These are phyloP conservation scores for Piloderma croceum DNA, from an alignment of 768 basidiomycete species.

Conservation along the genomic window DNA sequence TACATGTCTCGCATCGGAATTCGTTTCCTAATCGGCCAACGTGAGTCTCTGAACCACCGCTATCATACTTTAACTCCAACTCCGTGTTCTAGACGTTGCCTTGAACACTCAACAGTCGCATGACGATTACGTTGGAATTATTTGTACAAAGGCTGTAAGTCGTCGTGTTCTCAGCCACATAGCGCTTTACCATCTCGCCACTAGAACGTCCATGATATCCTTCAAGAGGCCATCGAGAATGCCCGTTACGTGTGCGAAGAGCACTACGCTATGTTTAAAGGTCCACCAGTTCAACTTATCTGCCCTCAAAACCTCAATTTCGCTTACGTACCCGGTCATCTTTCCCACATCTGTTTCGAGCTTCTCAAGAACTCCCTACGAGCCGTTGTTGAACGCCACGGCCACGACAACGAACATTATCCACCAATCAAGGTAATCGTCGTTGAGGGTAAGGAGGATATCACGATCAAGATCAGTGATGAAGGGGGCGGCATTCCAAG, in stretches of 20 bases:
- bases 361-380: constrained; percentile 96
- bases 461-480: constrained; percentile 97
- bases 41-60: constrained; percentile 40
- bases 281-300: constrained; percentile 93
- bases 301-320: constrained; percentile 84
- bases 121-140: constrained; percentile 92
- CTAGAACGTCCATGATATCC: constrained; percentile 91
- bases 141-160: constrained; percentile 85
- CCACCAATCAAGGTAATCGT: constrained; percentile 94
- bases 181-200: constrained; percentile 4
- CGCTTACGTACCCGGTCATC: constrained; percentile 93
- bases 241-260: constrained; percentile 93
- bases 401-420: constrained; percentile 72
- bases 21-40: constrained; percentile 94
- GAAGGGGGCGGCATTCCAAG: constrained; percentile 94
- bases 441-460: constrained; percentile 96
- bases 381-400: constrained; percentile 91
- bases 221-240: constrained; percentile 98
- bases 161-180: neutral
- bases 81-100: constrained; percentile 65
- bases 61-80: constrained; percentile 4
- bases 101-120: constrained; percentile 90
- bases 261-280: constrained; percentile 92
- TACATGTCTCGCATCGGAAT: constrained; percentile 96
- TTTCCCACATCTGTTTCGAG: constrained; percentile 96